Evolutionary conservation across 2,329 filamentous ascomycete species (phyloP).

Genomic region (Ophiosphaerella herpotricha): DNA sequence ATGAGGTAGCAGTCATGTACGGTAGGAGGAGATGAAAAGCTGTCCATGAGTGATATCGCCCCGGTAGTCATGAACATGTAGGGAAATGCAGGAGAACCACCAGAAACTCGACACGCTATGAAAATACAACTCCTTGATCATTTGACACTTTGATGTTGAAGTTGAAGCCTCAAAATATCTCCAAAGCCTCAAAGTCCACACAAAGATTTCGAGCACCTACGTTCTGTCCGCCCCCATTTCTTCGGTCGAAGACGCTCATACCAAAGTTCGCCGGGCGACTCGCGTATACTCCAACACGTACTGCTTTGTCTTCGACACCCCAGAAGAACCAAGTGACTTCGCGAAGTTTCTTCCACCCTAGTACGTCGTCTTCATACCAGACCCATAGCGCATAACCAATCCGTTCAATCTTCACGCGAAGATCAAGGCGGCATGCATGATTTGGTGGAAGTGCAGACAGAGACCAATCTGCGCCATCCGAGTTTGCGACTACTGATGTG

Average conservation of each 20-base stretch:
- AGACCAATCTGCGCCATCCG: slow-evolving; percentile 63
- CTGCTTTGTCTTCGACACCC: slow-evolving; percentile 62
- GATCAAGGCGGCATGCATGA: slow-evolving; percentile 50
- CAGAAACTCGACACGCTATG: background rate
- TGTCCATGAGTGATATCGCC: slow-evolving; percentile 8
- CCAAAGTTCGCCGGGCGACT: slow-evolving; percentile 58
- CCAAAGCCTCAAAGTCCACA: slow-evolving; percentile 49
- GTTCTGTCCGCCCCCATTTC: slow-evolving; percentile 31
- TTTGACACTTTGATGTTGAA: background rate
- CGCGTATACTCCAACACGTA: slow-evolving; percentile 64
- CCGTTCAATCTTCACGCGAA: slow-evolving; percentile 62
- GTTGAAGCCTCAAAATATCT: slow-evolving; percentile 38
- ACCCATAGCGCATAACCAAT: slow-evolving; percentile 62
- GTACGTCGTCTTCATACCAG: slow-evolving; percentile 56
- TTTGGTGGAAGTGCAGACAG: slow-evolving; percentile 54
- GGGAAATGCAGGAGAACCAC: background rate
- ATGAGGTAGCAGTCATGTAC: background rate
- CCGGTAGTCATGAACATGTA: slow-evolving; percentile 1
- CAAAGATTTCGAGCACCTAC: slow-evolving; percentile 41
- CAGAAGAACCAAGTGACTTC: slow-evolving; percentile 68
- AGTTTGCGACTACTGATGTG: slow-evolving; percentile 61
- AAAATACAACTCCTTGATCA: background rate
- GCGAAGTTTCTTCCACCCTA: slow-evolving; percentile 60
- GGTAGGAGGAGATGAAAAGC: background rate
- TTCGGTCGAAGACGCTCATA: slow-evolving; percentile 39